Evolutionary conservation across 139 green algal genomes (phyloP).

Genomic region (Gonium pectorale): DNA sequence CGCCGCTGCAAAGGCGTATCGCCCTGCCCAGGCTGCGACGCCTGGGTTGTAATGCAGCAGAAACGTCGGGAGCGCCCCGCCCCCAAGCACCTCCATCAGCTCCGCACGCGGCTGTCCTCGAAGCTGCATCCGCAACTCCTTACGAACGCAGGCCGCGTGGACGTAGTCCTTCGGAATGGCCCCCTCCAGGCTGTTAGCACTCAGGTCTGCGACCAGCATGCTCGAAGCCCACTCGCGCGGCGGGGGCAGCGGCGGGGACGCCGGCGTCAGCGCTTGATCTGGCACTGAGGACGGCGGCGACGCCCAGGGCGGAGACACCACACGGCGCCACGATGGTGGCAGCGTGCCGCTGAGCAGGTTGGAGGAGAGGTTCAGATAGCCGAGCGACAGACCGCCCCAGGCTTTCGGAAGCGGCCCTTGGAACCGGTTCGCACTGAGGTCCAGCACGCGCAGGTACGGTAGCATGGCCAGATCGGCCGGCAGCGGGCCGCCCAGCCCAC

Average conservation of each 20-base stretch:
- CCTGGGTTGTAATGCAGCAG: constrained; percentile 39
- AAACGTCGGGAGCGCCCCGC: neutral
- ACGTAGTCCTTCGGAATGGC: neutral
- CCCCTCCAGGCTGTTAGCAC: constrained; percentile 11
- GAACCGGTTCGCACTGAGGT: constrained; percentile 31
- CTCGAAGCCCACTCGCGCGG: neutral
- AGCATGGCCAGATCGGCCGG: constrained; percentile 8
- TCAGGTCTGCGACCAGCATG: constrained; percentile 30
- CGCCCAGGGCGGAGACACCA: neutral
- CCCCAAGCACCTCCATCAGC: neutral
- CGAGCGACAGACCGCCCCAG: constrained; percentile 33
- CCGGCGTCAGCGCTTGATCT: neutral
- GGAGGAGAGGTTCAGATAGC: constrained; percentile 47
- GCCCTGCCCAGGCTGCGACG: constrained; percentile 38
- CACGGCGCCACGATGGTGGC: constrained; percentile 14
- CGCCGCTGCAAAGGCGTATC: constrained; percentile 13
- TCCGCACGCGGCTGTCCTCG: neutral
- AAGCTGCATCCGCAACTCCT: constrained; percentile 15
- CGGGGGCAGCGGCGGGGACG: neutral
- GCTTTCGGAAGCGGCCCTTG: neutral
- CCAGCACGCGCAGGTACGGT: constrained; percentile 36
- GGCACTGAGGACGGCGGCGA: neutral
- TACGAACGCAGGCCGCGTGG: neutral
- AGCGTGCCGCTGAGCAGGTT: constrained; percentile 42
- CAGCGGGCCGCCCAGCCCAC: neutral